Evolutionary conservation across 257 asterid species (phyloP).

Genomic region (Eucommia ulmoides): DNA sequence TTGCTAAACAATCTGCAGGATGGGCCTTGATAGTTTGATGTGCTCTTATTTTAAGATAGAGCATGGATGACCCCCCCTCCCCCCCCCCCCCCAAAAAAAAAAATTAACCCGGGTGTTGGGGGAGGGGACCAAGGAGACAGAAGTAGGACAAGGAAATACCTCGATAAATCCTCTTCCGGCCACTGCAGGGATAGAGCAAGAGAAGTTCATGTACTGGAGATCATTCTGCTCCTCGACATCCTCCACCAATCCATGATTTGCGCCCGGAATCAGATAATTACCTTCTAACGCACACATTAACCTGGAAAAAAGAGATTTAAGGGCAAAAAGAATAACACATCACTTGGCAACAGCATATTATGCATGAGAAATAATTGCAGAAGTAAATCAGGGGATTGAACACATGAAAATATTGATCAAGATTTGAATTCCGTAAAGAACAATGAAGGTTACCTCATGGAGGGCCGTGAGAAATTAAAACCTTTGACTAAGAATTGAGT

Average conservation of each 20-base stretch:
- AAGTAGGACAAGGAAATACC: conserved; percentile 23
- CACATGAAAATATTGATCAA: too few relatives aligned
- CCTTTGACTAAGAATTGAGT: conserved; percentile 57
- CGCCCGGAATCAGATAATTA: conserved; percentile 21
- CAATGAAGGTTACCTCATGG: conserved; percentile 32
- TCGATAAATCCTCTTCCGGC: conserved; percentile 72
- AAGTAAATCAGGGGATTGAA: not conserved
- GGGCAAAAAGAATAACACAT: not conserved
- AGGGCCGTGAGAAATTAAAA: conserved; percentile 35
- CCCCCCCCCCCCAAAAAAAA: too few relatives aligned
- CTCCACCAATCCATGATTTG: conserved; percentile 13
- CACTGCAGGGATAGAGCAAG: conserved; percentile 40
- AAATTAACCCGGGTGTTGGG: too few relatives aligned
- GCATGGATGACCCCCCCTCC: too few relatives aligned
- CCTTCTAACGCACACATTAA: conserved; percentile 36
- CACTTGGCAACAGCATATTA: not conserved
- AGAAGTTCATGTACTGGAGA: conserved; percentile 28
- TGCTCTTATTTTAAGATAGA: too few relatives aligned
- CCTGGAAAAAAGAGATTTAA: conserved; percentile 24
- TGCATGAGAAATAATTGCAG: conserved; percentile 1
- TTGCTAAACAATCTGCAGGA: too few relatives aligned
- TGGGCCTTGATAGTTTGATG: too few relatives aligned
- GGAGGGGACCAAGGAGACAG: too few relatives aligned
- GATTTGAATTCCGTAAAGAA: not conserved
- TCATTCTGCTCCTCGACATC: conserved; percentile 13